phyloP scores from a whole-genome alignment of 2,329 filamentous ascomycete genomes.

The Xylaria sp. region DNA sequence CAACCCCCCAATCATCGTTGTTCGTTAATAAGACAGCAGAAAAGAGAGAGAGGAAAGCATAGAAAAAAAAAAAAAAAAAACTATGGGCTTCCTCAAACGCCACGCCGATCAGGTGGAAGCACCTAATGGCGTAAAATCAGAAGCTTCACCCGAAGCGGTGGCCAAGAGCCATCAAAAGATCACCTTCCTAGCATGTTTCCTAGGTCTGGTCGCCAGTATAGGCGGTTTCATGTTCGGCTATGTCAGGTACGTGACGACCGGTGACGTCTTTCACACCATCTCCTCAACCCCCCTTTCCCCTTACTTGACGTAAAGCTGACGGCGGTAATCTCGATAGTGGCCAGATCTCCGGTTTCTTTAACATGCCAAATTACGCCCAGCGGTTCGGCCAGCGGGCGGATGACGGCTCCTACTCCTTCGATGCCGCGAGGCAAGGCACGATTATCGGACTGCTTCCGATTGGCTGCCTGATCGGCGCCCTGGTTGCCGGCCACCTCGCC shows the following conservation, averaged over 20 bases:
- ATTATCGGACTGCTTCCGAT: constrained; percentile 66
- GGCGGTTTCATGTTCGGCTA: constrained; percentile 63
- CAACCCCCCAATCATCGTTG: neutral
- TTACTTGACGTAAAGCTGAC: constrained; percentile 2
- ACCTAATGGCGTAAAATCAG: constrained; percentile 19
- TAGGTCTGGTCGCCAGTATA: constrained; percentile 56
- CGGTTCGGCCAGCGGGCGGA: constrained; percentile 54
- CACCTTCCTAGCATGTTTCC: constrained; percentile 46
- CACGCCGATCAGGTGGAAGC: constrained; percentile 32
- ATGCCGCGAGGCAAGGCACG: constrained; percentile 62
- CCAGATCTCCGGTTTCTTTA: constrained; percentile 64
- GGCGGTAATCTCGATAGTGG: constrained; percentile 43
- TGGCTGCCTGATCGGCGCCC: constrained; percentile 61
- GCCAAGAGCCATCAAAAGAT: constrained; percentile 25
- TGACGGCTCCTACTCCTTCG: constrained; percentile 51
- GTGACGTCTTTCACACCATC: neutral
- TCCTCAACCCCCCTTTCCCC: neutral
- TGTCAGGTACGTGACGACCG: constrained; percentile 46
- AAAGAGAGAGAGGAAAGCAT: too few species aligned
- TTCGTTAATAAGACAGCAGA: too few species aligned
- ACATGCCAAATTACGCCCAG: constrained; percentile 58
- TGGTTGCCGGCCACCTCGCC: constrained; percentile 62
- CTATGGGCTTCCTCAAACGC: constrained; percentile 36
- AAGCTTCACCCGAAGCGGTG: constrained; percentile 7
- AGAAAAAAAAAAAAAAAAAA: constrained; percentile 21